Evolutionary conservation across 1,284 basidiomycete species (phyloP).

Genomic region (Ceratorhiza oryzae-sativae): DNA sequence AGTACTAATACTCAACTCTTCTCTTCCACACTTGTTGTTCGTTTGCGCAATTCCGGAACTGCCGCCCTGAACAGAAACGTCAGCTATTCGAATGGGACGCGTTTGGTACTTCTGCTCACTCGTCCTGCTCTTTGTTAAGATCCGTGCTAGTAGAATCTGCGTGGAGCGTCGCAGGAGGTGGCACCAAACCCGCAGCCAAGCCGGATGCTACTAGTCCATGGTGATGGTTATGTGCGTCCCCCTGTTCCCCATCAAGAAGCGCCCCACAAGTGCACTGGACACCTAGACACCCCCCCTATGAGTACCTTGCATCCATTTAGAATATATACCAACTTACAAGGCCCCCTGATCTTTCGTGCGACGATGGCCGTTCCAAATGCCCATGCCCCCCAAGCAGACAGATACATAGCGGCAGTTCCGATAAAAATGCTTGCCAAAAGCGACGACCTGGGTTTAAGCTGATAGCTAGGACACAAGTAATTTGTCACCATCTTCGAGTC

Average conservation of each 20-base stretch:
- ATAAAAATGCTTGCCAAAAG: constrained; percentile 14
- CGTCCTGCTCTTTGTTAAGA: background rate
- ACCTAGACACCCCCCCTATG: background rate
- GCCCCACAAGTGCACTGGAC: constrained; percentile 2
- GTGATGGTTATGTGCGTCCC: background rate
- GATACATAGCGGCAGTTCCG: constrained; percentile 23
- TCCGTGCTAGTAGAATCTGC: background rate
- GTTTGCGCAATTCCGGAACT: background rate
- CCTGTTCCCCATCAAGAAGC: background rate
- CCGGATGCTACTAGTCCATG: background rate
- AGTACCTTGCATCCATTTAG: background rate
- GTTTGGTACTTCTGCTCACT: background rate
- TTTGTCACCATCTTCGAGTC: constrained; percentile 28
- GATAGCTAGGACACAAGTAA: constrained; percentile 25
- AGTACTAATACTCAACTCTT: too few relatives aligned
- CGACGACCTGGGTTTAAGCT: constrained; percentile 3
- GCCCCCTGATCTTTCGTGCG: background rate
- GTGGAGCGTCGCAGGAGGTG: background rate
- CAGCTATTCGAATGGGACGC: background rate
- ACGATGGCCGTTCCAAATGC: constrained; percentile 3
- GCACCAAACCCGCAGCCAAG: background rate
- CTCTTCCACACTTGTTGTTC: background rate
- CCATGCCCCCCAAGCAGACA: constrained; percentile 24
- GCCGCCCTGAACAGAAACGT: background rate
- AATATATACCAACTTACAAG: constrained; percentile 8